A percentile compares a stretch with the other conserved stretches of the same genome.
Evolutionary conservation across 129 eudicot species (phyloP).

Genomic region (Ambrosia trifida): DNA sequence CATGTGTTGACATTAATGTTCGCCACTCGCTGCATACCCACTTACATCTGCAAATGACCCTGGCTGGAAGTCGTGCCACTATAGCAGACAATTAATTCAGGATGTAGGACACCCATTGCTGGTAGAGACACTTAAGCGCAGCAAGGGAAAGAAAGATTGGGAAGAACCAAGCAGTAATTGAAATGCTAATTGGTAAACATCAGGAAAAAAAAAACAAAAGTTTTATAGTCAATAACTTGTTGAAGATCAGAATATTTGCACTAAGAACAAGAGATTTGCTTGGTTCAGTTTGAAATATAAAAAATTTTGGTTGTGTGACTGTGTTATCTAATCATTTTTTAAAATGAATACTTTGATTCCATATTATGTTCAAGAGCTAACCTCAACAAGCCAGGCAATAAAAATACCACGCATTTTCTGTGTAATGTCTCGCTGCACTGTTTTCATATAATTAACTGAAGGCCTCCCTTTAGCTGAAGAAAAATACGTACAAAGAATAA

Average conservation of each 20-base stretch:
- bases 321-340: not conserved
- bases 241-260: not conserved
- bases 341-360: constrained; percentile 10
- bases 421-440: constrained; percentile 76
- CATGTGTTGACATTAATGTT: too few relatives aligned
- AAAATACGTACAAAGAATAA: constrained; percentile 17
- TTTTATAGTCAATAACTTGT: constrained; percentile 1
- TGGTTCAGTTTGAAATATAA: not conserved
- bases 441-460: constrained; percentile 67
- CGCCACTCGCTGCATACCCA: too few relatives aligned
- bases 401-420: constrained; percentile 77
- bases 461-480: constrained; percentile 75
- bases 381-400: constrained; percentile 99
- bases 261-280: not conserved
- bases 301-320: not conserved
- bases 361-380: constrained; percentile 35
- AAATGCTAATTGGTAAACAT: too few relatives aligned
- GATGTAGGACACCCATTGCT: too few relatives aligned
- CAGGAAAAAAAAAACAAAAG: not conserved
- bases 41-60: too few relatives aligned
- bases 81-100: too few relatives aligned
- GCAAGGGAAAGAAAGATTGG: too few relatives aligned
- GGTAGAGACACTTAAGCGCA: too few relatives aligned
- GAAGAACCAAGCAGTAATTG: too few relatives aligned
- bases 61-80: too few relatives aligned